Evolutionary conservation across 257 asterid genomes (phyloP).

Genomic region (Salvia splendens): DNA sequence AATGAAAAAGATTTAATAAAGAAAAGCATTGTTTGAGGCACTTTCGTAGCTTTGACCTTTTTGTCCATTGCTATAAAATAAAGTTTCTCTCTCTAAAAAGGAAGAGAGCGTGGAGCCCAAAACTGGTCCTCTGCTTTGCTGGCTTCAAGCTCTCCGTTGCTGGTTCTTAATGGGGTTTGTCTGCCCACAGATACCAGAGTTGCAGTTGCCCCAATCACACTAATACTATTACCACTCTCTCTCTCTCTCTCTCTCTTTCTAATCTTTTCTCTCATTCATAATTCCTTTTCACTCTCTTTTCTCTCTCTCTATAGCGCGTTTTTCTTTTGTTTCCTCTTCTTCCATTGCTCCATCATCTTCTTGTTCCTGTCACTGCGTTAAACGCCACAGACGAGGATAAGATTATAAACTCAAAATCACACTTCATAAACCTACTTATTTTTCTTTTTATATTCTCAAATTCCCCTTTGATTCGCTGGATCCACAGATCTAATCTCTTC

Average conservation of each 20-base stretch:
- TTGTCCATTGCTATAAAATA: background rate
- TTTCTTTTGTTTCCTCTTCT: constrained; percentile 11
- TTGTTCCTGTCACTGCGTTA: constrained; percentile 31
- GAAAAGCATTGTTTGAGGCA: too few species aligned
- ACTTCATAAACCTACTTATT: constrained; percentile 17
- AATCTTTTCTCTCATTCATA: constrained; percentile 6
- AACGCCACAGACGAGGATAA: constrained; percentile 19
- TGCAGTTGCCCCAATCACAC: constrained; percentile 54
- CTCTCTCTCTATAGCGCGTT: constrained; percentile 11
- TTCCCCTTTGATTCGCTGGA: constrained; percentile 47
- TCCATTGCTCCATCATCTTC: constrained; percentile 37
- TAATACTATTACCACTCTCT: constrained; percentile 5
- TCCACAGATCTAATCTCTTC: constrained; percentile 68
- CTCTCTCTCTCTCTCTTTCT: constrained; percentile 20
- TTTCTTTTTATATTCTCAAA: background rate
- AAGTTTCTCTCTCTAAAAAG: constrained; percentile 35
- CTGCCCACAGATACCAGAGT: constrained; percentile 58
- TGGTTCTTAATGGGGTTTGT: constrained; percentile 85
- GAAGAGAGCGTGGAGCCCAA: constrained; percentile 59
- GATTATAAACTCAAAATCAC: constrained; percentile 24
- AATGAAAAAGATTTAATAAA: too few species aligned
- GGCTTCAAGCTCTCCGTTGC: constrained; percentile 74
- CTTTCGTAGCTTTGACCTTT: background rate
- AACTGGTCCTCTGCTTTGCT: constrained; percentile 71
- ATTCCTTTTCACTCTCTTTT: constrained; percentile 24